Evolutionary conservation across 176 grass and related monocot species (phyloP).

Genomic region (Rhynchospora tenuis): DNA sequence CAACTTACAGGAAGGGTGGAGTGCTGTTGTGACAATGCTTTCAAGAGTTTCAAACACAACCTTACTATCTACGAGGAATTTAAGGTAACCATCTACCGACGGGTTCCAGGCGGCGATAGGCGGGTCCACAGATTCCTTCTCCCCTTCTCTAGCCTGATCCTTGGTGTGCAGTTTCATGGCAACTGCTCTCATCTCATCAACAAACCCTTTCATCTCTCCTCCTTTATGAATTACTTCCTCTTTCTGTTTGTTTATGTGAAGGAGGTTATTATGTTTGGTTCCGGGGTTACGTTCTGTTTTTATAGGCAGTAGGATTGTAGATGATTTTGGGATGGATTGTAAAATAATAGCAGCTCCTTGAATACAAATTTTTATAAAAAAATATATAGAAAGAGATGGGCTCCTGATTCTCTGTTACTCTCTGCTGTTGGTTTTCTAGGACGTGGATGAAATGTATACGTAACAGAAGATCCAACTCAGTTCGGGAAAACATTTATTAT

Average conservation of each 20-base stretch:
- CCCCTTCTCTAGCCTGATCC: slow-evolving; percentile 70
- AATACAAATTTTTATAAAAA: neutral
- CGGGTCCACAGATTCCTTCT: slow-evolving; percentile 71
- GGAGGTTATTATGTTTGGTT: neutral
- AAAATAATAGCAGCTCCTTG: neutral
- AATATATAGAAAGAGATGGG: neutral
- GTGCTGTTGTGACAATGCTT: slow-evolving; percentile 45
- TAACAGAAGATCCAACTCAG: neutral
- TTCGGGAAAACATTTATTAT: neutral
- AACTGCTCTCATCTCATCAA: slow-evolving; percentile 84
- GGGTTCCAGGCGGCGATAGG: slow-evolving; percentile 61
- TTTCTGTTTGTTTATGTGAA: neutral
- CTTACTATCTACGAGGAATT: slow-evolving; percentile 89
- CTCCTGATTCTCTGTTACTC: neutral
- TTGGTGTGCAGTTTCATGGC: slow-evolving; percentile 85
- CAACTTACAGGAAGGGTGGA: slow-evolving; percentile 67
- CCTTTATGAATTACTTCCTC: neutral
- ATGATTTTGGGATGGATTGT: neutral
- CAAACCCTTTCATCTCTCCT: slow-evolving; percentile 46
- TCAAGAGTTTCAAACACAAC: slow-evolving; percentile 78
- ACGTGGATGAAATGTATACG: neutral
- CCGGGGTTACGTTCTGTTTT: neutral
- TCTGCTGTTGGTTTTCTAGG: too few relatives aligned
- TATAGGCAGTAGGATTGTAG: neutral
- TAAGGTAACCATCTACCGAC: slow-evolving; percentile 55